Base-by-base conservation (phyloP, 352 stramenopile genomes). In the Hyaloperonospora arabidopsidis region DNA sequence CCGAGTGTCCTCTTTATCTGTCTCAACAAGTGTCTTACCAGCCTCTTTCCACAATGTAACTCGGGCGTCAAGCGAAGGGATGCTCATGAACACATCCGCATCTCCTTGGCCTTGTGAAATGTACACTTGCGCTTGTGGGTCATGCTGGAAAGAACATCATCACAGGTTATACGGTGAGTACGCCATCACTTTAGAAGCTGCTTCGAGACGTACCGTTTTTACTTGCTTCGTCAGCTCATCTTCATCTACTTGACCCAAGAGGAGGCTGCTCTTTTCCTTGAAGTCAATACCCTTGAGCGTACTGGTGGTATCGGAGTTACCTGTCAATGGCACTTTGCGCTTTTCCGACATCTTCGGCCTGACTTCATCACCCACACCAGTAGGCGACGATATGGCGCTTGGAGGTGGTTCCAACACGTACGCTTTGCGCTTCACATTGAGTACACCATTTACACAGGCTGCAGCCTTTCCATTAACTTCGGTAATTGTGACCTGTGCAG, bases 21-120 rank as follows among this genome's bases (percentile, higher is more conserved):
- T 89, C 65, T 92, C 82, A 51, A 92, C 76, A 11, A 89, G 54
- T 14, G 82, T 89, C 54, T 87, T 89, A n/a, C 65, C 70, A 0
- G 58, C 67, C 19, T 87, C 76, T 65, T 86, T 89, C 77, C 77
- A 88, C 39, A 92, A 59, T 39, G 79, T 89, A 25, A 92, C 63
- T 45, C 78, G 70, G 3, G 82, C 82, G 5, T 92, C 76, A 8
- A 92, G 68, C 4, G 67, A 79, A 25, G 82, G 82, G 40, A 92
- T 89, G 47, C 75, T 92, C 63, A 92, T 81, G 54, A 89, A 84
- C 28, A 87, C 79, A 15, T 92, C 82, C 2, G 79, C 77, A 45
- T 86, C 80, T 51, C 80, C 72, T 23, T 85, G 81, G 0, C 79
- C 79, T 51, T 88, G 78, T n/a, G 81, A 89, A 51, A 89, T 76